Percentiles rank a stretch among this genome's conserved stretches.
These are phyloP conservation scores for Colletotrichum graminicola DNA, from an alignment of 2,329 filamentous ascomycete genomes.

Conservation along the genomic window DNA sequence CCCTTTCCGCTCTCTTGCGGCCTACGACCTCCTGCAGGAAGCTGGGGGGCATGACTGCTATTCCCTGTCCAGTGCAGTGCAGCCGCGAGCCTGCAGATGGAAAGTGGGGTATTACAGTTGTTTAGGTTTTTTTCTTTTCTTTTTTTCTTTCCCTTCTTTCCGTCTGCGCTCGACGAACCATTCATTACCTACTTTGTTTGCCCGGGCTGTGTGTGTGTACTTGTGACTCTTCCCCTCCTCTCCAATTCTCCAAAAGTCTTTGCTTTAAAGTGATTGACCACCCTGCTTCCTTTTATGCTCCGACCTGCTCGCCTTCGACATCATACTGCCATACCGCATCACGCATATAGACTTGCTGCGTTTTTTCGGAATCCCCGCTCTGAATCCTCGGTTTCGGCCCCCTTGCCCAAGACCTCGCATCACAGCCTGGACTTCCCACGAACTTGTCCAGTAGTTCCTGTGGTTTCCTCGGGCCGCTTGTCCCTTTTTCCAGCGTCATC, in stretches of 20 bases:
- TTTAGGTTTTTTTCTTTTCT: slow-evolving; percentile 11
- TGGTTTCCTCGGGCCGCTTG: neutral
- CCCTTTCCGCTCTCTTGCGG: slow-evolving; percentile 5
- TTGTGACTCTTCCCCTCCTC: slow-evolving; percentile 27
- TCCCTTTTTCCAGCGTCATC: slow-evolving; percentile 8
- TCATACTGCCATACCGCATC: neutral
- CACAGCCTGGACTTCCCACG: neutral
- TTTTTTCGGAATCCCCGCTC: slow-evolving; percentile 4
- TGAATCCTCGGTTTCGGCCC: neutral
- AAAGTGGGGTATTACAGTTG: slow-evolving; percentile 36
- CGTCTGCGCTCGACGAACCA: slow-evolving; percentile 35
- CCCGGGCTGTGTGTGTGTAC: slow-evolving; percentile 17
- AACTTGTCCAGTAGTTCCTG: neutral
- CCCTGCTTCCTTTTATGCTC: neutral
- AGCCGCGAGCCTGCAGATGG: slow-evolving; percentile 40
- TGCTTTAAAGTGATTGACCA: slow-evolving; percentile 23
- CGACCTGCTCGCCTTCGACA: neutral
- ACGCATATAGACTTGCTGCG: slow-evolving; percentile 2
- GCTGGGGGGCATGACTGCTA: slow-evolving; percentile 39
- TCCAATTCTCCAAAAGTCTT: slow-evolving; percentile 23
- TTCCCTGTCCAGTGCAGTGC: slow-evolving; percentile 36
- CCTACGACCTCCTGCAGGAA: slow-evolving; percentile 27
- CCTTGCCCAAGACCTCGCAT: neutral
- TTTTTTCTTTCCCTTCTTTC: neutral
- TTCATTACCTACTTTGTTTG: slow-evolving; percentile 19